Conservation (phyloP, 106 monocot genomes). For the Phalaenopsis aphrodite region DNA sequence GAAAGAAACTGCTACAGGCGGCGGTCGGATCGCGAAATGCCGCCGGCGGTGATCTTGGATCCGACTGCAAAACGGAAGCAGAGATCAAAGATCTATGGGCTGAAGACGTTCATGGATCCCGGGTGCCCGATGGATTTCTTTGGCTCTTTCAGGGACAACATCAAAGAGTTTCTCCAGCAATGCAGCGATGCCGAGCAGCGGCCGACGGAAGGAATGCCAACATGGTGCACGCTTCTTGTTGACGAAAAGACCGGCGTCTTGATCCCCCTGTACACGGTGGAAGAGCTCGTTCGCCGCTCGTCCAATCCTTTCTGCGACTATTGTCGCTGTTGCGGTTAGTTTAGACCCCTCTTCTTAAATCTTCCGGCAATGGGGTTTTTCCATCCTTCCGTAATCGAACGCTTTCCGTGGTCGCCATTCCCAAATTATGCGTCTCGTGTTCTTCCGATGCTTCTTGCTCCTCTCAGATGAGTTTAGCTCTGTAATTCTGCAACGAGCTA, state of each 20-base stretch:
- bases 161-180: constrained; percentile 47
- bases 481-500: background rate
- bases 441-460: background rate
- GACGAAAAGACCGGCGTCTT: constrained; percentile 58
- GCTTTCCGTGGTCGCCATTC: background rate
- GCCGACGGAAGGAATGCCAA: constrained; percentile 38
- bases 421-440: background rate
- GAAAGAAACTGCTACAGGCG: background rate
- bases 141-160: constrained; percentile 87
- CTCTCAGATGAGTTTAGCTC: background rate
- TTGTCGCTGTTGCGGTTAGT: constrained; percentile 79
- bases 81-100: constrained; percentile 36
- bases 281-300: constrained; percentile 50
- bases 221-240: constrained; percentile 73
- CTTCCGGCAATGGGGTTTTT: background rate
- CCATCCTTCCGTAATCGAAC: background rate
- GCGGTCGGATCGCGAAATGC: background rate
- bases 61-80: constrained; percentile 14
- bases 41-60: constrained; percentile 14
- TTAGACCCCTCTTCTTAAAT: background rate
- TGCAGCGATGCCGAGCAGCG: constrained; percentile 43
- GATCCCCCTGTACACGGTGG: constrained; percentile 62
- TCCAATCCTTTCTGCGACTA: constrained; percentile 53
- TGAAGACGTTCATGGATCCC: constrained; percentile 51
- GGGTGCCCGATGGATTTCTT: constrained; percentile 34